Conservation (phyloP, 352 stramenopile species). For the Elongisporangium senticosum region DNA sequence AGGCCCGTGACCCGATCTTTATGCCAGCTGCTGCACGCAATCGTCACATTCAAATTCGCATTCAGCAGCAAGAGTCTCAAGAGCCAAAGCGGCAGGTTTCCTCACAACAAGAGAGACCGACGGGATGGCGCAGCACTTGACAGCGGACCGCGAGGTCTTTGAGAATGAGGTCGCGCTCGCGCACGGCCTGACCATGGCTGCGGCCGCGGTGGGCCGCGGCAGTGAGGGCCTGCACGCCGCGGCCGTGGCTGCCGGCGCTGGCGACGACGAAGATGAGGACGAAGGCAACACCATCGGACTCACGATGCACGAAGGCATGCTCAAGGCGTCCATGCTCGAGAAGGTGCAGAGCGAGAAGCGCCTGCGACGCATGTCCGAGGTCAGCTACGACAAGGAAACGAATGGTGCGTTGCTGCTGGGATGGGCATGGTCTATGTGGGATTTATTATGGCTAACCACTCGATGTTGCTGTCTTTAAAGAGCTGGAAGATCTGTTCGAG, state of each 20-base stretch:
- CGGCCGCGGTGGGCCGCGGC: background rate
- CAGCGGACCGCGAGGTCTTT: background rate
- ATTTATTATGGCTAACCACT: background rate
- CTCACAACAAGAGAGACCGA: background rate
- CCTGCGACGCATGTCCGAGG: constrained; percentile 48
- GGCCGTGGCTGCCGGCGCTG: constrained; percentile 1
- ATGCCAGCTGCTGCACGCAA: no score
- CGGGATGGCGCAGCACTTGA: background rate
- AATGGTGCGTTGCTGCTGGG: constrained; percentile 6
- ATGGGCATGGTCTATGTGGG: background rate
- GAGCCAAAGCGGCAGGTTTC: background rate
- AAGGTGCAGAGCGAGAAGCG: constrained; percentile 72
- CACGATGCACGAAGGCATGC: constrained; percentile 49
- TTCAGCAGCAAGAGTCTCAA: background rate
- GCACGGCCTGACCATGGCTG: background rate
- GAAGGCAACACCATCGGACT: constrained; percentile 28
- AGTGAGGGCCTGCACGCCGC: background rate
- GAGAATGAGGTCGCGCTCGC: background rate
- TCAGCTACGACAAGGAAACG: constrained; percentile 14
- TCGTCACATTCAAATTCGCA: background rate
- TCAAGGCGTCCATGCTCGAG: constrained; percentile 74
- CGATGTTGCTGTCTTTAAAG: constrained; percentile 1
- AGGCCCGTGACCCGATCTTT: background rate
- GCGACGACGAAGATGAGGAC: constrained; percentile 23
- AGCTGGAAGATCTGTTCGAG: constrained; percentile 65